Conservation (phyloP, 108 stramenopile species). For the Aurantiochytrium sp. region DNA sequence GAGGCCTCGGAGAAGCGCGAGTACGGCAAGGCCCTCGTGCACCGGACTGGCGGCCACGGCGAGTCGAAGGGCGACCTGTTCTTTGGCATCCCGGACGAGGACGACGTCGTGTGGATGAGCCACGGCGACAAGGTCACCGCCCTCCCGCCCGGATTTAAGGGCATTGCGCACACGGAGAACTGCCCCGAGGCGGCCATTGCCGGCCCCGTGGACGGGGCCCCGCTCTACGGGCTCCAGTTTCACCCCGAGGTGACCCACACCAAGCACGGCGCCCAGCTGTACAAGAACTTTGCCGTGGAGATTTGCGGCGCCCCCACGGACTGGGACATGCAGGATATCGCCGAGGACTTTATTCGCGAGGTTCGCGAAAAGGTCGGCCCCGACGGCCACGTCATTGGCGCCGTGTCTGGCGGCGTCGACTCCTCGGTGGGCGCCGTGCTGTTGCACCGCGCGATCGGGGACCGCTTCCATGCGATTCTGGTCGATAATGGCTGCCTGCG, state of each 20-base stretch:
- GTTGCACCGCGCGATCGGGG: constrained; percentile 89
- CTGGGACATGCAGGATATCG: constrained; percentile 96
- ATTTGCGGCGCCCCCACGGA: constrained; percentile 78
- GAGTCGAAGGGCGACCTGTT: constrained; percentile 45
- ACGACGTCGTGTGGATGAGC: constrained; percentile 94
- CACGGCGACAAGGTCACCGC: constrained; percentile 92
- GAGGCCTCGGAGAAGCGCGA: constrained; percentile 82
- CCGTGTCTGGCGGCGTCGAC: constrained; percentile 99
- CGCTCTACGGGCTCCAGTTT: constrained; percentile 93
- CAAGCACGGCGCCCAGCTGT: constrained; percentile 70
- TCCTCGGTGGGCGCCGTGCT: constrained; percentile 94
- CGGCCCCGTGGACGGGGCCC: constrained; percentile 53
- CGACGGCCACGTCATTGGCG: constrained; percentile 89
- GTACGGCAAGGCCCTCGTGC: constrained; percentile 85
- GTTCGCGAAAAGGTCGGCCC: constrained; percentile 80
- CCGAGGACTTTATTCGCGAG: constrained; percentile 81
- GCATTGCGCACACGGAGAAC: constrained; percentile 70
- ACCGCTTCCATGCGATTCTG: constrained; percentile 93
- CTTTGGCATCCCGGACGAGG: constrained; percentile 73
- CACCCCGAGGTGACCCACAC: constrained; percentile 98
- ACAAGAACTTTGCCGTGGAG: constrained; percentile 80
- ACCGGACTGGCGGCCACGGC: constrained; percentile 62
- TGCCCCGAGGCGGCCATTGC: constrained; percentile 87
- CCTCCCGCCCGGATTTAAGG: constrained; percentile 82
- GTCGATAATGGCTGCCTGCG: constrained; percentile 97